phyloP scores from a whole-genome alignment of 305 asterid species.

The Fraxinus latifolia region DNA sequence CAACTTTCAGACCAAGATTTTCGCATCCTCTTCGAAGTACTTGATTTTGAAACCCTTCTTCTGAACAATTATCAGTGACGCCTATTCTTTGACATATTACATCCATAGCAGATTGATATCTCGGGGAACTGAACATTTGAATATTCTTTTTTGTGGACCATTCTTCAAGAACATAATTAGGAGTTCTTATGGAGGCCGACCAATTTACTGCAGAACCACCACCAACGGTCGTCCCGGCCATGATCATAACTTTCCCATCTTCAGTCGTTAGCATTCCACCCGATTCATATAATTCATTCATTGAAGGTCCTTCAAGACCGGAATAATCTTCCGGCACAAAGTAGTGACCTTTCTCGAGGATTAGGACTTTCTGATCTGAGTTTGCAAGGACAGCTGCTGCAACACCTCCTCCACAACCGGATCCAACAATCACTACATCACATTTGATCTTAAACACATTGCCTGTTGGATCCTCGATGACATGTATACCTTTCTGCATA shows the following conservation, averaged over 20 bases:
- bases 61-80: constrained; percentile 47
- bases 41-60: constrained; percentile 74
- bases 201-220: constrained; percentile 87
- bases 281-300: constrained; percentile 55
- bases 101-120: constrained; percentile 76
- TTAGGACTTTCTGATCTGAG: constrained; percentile 66
- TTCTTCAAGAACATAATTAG: constrained; percentile 60
- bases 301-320: constrained; percentile 74
- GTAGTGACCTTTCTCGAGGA: constrained; percentile 84
- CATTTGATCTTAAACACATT: constrained; percentile 45
- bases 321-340: constrained; percentile 72
- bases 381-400: constrained; percentile 78
- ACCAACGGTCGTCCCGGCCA: constrained; percentile 76
- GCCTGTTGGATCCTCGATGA: constrained; percentile 35
- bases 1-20: constrained; percentile 61
- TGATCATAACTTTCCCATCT: constrained; percentile 63
- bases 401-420: constrained; percentile 91
- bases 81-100: constrained; percentile 64
- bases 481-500: constrained; percentile 43
- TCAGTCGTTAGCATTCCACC: constrained; percentile 63
- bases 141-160: constrained; percentile 56
- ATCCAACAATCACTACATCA: constrained; percentile 84
- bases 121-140: constrained; percentile 44
- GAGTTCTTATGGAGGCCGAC: constrained; percentile 83
- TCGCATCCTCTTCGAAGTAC: constrained; percentile 61